Conservation (phyloP, 192 early-diverging fungal species). For the Hyaloraphidium curvatum region DNA sequence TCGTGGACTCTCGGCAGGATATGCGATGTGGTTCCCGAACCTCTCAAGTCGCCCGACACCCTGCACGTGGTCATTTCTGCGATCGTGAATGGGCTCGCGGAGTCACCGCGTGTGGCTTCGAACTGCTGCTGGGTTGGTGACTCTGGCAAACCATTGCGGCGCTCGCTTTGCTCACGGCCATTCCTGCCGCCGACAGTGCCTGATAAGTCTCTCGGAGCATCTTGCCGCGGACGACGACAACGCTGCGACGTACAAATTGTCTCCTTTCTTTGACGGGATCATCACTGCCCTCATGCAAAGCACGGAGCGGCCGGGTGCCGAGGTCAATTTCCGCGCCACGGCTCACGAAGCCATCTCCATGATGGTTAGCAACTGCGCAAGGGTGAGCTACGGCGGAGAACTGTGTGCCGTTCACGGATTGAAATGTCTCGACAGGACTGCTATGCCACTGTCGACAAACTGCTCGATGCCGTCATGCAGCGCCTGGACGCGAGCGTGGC, state of each 20-base stretch:
- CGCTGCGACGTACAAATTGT: constrained; percentile 46
- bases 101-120: constrained; percentile 71
- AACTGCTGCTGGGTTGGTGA: constrained; percentile 82
- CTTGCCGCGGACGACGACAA: constrained; percentile 34
- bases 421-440: constrained; percentile 35
- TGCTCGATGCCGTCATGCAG: constrained; percentile 55
- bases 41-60: constrained; percentile 10
- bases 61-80: constrained; percentile 51
- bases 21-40: constrained; percentile 46
- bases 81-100: constrained; percentile 62
- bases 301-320: constrained; percentile 43
- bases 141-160: not conserved
- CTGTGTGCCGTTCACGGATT: constrained; percentile 4
- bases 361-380: constrained; percentile 46
- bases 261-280: constrained; percentile 69
- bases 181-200: constrained; percentile 19
- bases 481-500: constrained; percentile 58
- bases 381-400: no score
- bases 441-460: constrained; percentile 46
- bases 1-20: constrained; percentile 98
- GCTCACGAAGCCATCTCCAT: constrained; percentile 87
- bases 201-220: constrained; percentile 85
- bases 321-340: constrained; percentile 73
- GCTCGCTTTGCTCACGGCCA: not conserved
- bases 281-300: constrained; percentile 52